phyloP scores from a whole-genome alignment of 2,329 filamentous ascomycete species.

The Colletotrichum sp. region DNA sequence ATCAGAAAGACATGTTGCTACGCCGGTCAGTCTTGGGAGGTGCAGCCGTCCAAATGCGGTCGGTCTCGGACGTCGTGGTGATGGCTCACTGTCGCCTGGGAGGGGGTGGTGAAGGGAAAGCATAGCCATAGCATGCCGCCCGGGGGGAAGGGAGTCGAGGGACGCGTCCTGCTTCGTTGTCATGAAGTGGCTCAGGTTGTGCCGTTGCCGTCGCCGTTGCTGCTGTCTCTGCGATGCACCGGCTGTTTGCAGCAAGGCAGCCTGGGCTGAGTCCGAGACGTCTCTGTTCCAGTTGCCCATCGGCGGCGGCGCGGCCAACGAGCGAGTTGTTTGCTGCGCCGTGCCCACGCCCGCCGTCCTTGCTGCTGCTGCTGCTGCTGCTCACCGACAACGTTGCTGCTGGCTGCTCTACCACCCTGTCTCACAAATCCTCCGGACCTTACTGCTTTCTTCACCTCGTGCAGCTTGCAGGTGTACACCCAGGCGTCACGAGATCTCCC shows the following conservation, averaged over 20 bases:
- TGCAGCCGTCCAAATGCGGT: slow-evolving; percentile 9
- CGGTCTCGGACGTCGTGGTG: neutral
- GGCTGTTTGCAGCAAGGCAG: slow-evolving; percentile 3
- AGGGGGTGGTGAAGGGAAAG: neutral
- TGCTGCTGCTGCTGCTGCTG: neutral
- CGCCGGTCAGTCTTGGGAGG: slow-evolving; percentile 14
- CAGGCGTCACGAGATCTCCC: slow-evolving; percentile 1
- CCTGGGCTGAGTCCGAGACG: neutral
- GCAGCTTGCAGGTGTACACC: slow-evolving; percentile 12
- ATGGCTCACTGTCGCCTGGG: neutral
- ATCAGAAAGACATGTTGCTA: slow-evolving; percentile 4
- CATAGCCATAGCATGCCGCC: neutral
- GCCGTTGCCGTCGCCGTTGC: neutral
- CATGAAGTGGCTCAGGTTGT: neutral
- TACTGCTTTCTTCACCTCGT: slow-evolving; percentile 16
- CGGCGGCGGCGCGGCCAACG: neutral
- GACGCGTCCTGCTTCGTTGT: neutral
- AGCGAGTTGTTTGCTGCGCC: slow-evolving; percentile 11
- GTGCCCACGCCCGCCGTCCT: neutral
- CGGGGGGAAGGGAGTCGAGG: neutral
- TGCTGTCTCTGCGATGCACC: neutral
- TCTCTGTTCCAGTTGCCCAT: neutral
- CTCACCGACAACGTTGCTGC: neutral
- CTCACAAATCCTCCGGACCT: slow-evolving; percentile 14
- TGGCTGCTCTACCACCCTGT: neutral